Percentiles rank a stretch among this genome's conserved stretches.
Conservation (phyloP, 257 asterid genomes). For the Vinca minor region DNA sequence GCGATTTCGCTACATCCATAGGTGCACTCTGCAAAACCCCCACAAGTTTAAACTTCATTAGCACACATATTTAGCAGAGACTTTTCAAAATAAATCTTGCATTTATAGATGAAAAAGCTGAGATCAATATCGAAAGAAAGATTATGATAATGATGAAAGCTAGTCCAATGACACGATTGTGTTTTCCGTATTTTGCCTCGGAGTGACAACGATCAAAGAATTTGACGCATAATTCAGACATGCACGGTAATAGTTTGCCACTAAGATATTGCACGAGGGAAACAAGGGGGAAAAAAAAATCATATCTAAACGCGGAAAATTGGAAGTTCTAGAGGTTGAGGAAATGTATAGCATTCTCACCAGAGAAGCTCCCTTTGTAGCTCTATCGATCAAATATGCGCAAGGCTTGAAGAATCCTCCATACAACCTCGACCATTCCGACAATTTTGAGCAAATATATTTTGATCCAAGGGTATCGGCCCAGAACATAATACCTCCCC, state of each 20-base stretch:
- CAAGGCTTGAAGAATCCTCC: slow-evolving; percentile 90
- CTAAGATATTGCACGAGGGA: too few species aligned
- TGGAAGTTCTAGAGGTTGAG: neutral
- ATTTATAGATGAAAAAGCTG: too few species aligned
- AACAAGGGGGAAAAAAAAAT: too few species aligned
- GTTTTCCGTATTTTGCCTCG: too few species aligned
- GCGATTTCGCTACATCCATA: slow-evolving; percentile 39
- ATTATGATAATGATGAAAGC: neutral
- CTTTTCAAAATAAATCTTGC: too few species aligned
- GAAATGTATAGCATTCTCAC: slow-evolving; percentile 36
- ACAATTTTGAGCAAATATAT: slow-evolving; percentile 67
- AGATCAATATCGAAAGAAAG: too few species aligned
- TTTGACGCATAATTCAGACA: neutral
- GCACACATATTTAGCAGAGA: too few species aligned
- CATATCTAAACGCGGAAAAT: too few species aligned
- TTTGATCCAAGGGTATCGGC: slow-evolving; percentile 87
- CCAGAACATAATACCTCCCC: slow-evolving; percentile 94
- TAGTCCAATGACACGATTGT: neutral
- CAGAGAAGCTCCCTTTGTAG: slow-evolving; percentile 74
- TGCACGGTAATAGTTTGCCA: neutral
- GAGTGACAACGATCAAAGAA: neutral
- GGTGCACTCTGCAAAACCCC: slow-evolving; percentile 42
- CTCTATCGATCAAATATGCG: slow-evolving; percentile 66
- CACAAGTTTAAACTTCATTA: neutral
- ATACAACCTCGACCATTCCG: slow-evolving; percentile 60